Conservation (phyloP, 768 basidiomycete species). For the Daedaleopsis sinensis region DNA sequence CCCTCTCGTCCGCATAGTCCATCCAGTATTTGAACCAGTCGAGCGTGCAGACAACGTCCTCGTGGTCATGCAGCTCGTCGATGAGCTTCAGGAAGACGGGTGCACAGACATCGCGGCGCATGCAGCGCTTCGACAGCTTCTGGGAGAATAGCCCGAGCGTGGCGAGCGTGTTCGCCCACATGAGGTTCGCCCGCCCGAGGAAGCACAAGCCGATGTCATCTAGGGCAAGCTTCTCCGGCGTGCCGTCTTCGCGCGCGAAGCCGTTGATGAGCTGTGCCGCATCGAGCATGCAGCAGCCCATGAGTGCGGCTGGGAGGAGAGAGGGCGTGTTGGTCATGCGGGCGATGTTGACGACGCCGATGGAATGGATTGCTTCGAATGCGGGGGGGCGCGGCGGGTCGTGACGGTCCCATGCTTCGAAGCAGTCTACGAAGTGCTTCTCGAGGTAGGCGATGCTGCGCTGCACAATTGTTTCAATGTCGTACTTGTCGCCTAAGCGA, state of each 20-base stretch:
- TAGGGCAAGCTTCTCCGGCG: conserved; percentile 7
- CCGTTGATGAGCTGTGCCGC: conserved; percentile 11
- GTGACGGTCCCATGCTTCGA: conserved; percentile 1
- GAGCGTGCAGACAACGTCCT: conserved; percentile 5
- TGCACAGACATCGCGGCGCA: conserved; percentile 8
- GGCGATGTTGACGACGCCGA: conserved; percentile 22
- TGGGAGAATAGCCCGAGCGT: conserved; percentile 10
- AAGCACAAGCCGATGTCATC: conserved; percentile 18
- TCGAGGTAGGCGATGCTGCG: not conserved
- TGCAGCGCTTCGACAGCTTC: conserved; percentile 6
- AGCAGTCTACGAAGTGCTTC: conserved; percentile 6
- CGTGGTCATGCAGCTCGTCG: conserved; percentile 7
- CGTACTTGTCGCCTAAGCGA: conserved; percentile 19
- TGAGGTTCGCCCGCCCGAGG: conserved; percentile 7
- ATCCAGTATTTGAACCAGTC: conserved; percentile 6
- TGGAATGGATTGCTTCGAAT: conserved; percentile 8
- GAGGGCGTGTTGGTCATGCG: conserved; percentile 4
- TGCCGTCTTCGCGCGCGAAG: conserved; percentile 8
- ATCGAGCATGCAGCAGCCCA: conserved; percentile 19
- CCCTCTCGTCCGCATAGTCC: conserved; percentile 3
- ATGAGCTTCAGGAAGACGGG: conserved; percentile 7
- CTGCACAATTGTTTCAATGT: conserved; percentile 2
- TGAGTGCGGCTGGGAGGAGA: conserved; percentile 22
- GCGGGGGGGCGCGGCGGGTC: not conserved
- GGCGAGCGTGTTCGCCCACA: conserved; percentile 7